These are phyloP conservation scores for Ceratocystis cubensis DNA, from an alignment of 2,329 filamentous ascomycete genomes.

Conservation along the genomic window DNA sequence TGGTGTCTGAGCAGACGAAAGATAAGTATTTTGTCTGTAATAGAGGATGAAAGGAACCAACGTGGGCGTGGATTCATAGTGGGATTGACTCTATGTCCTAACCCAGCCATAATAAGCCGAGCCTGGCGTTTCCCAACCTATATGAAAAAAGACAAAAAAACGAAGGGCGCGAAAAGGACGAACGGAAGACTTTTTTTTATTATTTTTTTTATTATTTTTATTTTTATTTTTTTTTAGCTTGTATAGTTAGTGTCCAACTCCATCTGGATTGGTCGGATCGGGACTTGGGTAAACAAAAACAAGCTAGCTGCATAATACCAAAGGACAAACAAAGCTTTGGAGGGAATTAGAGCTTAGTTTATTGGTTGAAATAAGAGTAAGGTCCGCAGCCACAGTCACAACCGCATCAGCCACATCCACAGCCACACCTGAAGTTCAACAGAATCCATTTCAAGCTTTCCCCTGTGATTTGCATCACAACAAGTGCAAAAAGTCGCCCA, in stretches of 20 bases:
- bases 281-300: neutral
- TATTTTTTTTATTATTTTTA: too few species aligned
- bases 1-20: too few species aligned
- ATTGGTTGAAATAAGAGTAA: neutral
- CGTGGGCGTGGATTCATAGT: constrained; percentile 1
- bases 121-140: neutral
- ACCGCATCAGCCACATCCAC: neutral
- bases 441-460: neutral
- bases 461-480: neutral
- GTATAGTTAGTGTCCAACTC: neutral
- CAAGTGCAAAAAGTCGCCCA: neutral
- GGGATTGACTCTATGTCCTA: neutral
- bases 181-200: neutral
- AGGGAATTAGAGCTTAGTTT: neutral
- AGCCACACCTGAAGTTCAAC: neutral
- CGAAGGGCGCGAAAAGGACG: neutral
- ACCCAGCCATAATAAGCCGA: neutral
- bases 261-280: neutral
- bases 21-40: too few species aligned
- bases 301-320: neutral
- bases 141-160: too few species aligned
- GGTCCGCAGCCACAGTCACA: neutral
- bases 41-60: neutral
- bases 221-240: neutral
- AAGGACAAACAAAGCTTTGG: too few species aligned